These are phyloP conservation scores for Macadamia integrifolia DNA, from an alignment of 164 flowering plant genomes.

Conservation along the genomic window DNA sequence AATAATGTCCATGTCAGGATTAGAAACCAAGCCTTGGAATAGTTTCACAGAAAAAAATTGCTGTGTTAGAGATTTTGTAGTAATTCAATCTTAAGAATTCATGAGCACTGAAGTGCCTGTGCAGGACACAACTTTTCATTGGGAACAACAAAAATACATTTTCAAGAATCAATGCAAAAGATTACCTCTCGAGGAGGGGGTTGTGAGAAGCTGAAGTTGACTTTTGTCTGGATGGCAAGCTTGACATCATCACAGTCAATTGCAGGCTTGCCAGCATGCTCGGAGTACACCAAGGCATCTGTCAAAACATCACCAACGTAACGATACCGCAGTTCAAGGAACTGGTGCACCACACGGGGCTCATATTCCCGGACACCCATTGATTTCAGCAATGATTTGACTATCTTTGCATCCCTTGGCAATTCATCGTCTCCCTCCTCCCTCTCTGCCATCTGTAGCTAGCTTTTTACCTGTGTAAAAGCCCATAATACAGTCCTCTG, in stretches of 20 bases:
- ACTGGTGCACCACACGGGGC: conserved; percentile 86
- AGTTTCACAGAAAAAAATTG: too few species aligned
- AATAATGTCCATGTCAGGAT: too few species aligned
- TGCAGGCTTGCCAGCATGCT: conserved; percentile 78
- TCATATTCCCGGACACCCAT: conserved; percentile 89
- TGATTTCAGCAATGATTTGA: conserved; percentile 72
- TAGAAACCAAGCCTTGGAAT: too few species aligned
- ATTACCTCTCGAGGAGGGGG: conserved; percentile 96
- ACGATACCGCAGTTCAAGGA: conserved; percentile 86
- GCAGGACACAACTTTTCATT: too few species aligned
- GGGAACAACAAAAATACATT: too few species aligned
- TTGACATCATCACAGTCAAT: conserved; percentile 88
- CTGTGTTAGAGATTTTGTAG: too few species aligned
- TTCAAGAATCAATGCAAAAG: background rate
- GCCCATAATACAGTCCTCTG: background rate
- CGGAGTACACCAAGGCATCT: conserved; percentile 91
- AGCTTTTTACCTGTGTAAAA: background rate
- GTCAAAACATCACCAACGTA: conserved; percentile 81
- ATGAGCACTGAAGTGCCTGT: too few species aligned
- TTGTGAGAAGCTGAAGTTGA: conserved; percentile 87
- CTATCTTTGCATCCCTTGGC: conserved; percentile 91
- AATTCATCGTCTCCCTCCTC: conserved; percentile 70
- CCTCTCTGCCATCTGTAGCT: conserved; percentile 14
- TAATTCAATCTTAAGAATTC: too few species aligned
- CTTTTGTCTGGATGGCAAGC: conserved; percentile 93